Base-by-base conservation (phyloP, 2,329 filamentous ascomycete species). In the Colletotrichum sp. region DNA sequence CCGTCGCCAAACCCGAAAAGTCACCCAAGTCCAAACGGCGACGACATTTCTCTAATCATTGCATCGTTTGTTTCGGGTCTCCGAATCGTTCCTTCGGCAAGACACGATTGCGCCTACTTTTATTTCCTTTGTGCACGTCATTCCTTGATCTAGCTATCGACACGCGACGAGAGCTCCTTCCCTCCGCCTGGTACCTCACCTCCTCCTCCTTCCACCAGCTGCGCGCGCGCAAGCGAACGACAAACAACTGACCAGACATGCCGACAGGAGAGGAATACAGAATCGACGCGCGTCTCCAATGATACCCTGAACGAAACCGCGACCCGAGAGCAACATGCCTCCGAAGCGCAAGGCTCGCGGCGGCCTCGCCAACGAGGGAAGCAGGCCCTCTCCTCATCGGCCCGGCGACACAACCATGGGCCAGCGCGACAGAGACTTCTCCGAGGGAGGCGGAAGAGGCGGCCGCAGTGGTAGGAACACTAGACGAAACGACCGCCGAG, bases 301-400 rank as follows among this genome's bases (percentile, higher is more conserved):
- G 76, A 68, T 34, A 68, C 36, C 69, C 39, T 77, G 69, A 76
- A 71, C 75, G 85, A 52, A 52, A 78, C 21, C 12, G 36, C n/a
- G 39, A 61, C 64, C 34, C 64, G 74, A 76, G 74, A 76, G 74
- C 81, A 81, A 79, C 77, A 92, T 92, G 90, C 87, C 89, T 85
- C 87, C 89, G 32, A 92, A 92, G 85, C 88, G 91, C 80, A 92
- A 92, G 88, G 89, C 90, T 83, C 85, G 86, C 81, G 89, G 91
- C 64, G 86, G 90, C 78, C 83, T 83, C 68, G 85, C 85, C 76
- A 83, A 84, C 77, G 90, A 92, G 74, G 86, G 85, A 72, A 84
- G 84, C 77, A 87, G 92, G 76, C 91, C 92, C 24, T 90, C 92
- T 67, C 92, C 92, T 68, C 91, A 93, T 83, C 90, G 91, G 39